Evolutionary conservation across 2,329 filamentous ascomycete genomes (phyloP), one percentile per base, ranked within the genome.

Genomic region (Verruconis gallopava): DNA sequence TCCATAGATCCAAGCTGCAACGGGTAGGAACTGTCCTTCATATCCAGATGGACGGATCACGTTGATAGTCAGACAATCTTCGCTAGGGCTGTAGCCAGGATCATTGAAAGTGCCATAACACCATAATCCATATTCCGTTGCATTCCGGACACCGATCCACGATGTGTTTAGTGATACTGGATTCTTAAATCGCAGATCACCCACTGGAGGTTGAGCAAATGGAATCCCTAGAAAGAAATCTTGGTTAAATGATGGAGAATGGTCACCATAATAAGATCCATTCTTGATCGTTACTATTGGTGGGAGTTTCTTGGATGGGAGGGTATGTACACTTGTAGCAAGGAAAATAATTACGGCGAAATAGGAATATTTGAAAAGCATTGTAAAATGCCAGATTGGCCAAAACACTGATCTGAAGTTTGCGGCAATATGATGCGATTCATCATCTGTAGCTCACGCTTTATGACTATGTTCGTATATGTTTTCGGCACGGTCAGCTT

Each of bases 181-280:
- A 0, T 66, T 72, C 40, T 73, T 67, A 51, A 79, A 79, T 4
- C 75, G 68, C 50, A 77, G 76, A 34, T 64, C 51, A 2, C 73
- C 73, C 9, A 65, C 58, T n/a, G 75, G 75, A 2, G 75, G 72
- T 12, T 72, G 69, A 4, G 70, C 74, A 49, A 71, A 79, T 13
- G 75, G 75, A 36, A 79, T 75, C 48, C 72, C 66, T 19, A 69
- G 57, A 48, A 43, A 43, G 25, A 30, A 30, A n/a, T 30, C 25
- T 15, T 36, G 33, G 14, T 36, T 15, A 11, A 36, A 36, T 15
- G 6, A 11, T 6, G 33, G n/a, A 4, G 56, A 59, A 47, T 65
- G 51, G 3, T 57, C 33, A 13, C 65, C 65, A 22, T 53, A 44
- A 25, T 63, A 36, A 11, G 64, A 61, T 13, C 65, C 65, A 47